phyloP scores from a whole-genome alignment of 495 filamentous ascomycete species.

The Aspergillus sclerotioniger region DNA sequence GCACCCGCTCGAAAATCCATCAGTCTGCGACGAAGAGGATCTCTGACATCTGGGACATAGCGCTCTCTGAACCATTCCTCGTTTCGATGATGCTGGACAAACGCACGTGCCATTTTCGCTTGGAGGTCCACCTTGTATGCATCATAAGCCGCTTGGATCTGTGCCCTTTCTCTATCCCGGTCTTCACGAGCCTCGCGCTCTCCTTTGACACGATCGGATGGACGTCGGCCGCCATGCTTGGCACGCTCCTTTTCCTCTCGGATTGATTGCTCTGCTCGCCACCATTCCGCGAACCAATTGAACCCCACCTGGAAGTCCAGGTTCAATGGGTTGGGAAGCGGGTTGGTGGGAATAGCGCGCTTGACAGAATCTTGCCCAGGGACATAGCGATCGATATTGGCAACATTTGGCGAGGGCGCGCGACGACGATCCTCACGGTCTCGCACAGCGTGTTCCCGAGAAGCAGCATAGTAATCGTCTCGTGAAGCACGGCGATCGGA shows the following conservation, averaged over 20 bases:
- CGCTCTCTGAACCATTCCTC: constrained; percentile 99
- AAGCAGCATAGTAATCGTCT: constrained; percentile 49
- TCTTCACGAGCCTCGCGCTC: constrained; percentile 80
- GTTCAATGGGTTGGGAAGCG: constrained; percentile 74
- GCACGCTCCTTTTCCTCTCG: constrained; percentile 83
- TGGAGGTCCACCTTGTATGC: constrained; percentile 91
- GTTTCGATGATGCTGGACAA: constrained; percentile 84
- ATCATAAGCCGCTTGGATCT: constrained; percentile 92
- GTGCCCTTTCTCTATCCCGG: constrained; percentile 80
- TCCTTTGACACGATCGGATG: constrained; percentile 67
- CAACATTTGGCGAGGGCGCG: constrained; percentile 58
- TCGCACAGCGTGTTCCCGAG: constrained; percentile 68
- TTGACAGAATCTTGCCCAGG: constrained; percentile 71
- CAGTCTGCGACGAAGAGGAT: constrained; percentile 64
- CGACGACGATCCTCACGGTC: constrained; percentile 67
- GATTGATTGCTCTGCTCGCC: constrained; percentile 78
- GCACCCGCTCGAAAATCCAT: constrained; percentile 70
- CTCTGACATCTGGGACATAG: constrained; percentile 78
- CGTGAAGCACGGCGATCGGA: constrained; percentile 50
- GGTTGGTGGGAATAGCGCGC: constrained; percentile 64
- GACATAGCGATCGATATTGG: constrained; percentile 92
- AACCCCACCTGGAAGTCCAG: constrained; percentile 94
- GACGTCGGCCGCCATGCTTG: constrained; percentile 70
- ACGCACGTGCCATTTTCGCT: constrained; percentile 81
- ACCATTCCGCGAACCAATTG: constrained; percentile 97